Conservation (phyloP, 2,329 filamentous ascomycete species). For the Verticillium dahliae region DNA sequence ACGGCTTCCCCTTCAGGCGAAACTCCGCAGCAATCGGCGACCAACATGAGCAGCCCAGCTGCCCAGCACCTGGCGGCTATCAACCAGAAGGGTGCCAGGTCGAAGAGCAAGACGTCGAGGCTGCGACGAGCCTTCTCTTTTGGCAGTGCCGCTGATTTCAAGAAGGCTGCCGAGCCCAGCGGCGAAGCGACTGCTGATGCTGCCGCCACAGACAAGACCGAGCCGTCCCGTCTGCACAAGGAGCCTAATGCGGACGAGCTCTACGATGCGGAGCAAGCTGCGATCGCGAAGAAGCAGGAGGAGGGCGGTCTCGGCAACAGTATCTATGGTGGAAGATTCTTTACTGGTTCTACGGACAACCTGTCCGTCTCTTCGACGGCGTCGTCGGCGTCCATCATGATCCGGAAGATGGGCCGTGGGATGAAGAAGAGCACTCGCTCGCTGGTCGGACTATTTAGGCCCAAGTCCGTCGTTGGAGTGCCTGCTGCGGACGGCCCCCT, state of each 20-base stretch:
- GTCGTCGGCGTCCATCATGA: conserved; percentile 86
- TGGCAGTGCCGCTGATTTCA: conserved; percentile 86
- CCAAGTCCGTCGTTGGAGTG: conserved; percentile 82
- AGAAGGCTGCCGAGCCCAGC: conserved; percentile 55
- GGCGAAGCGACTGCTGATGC: conserved; percentile 12
- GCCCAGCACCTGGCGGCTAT: conserved; percentile 82
- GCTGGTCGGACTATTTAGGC: conserved; percentile 87
- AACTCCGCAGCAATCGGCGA: conserved; percentile 23
- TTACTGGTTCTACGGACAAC: conserved; percentile 90
- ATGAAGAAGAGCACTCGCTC: conserved; percentile 92
- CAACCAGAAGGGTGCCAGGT: conserved; percentile 69
- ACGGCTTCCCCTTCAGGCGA: conserved; percentile 25
- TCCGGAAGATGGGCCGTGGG: conserved; percentile 98
- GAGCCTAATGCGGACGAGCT: conserved; percentile 56
- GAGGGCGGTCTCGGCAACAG: conserved; percentile 84
- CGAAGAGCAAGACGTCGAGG: conserved; percentile 79
- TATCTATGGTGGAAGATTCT: conserved; percentile 86
- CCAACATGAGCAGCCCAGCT: conserved; percentile 56
- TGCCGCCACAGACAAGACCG: conserved; percentile 18
- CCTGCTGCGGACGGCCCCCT: conserved; percentile 58
- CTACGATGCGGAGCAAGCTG: conserved; percentile 80
- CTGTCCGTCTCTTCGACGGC: conserved; percentile 85
- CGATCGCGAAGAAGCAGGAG: conserved; percentile 89
- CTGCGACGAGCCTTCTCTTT: conserved; percentile 93
- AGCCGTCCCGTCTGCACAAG: conserved; percentile 56